Base-by-base conservation (phyloP, 2,329 filamentous ascomycete genomes). In the Colletotrichum caudatum region DNA sequence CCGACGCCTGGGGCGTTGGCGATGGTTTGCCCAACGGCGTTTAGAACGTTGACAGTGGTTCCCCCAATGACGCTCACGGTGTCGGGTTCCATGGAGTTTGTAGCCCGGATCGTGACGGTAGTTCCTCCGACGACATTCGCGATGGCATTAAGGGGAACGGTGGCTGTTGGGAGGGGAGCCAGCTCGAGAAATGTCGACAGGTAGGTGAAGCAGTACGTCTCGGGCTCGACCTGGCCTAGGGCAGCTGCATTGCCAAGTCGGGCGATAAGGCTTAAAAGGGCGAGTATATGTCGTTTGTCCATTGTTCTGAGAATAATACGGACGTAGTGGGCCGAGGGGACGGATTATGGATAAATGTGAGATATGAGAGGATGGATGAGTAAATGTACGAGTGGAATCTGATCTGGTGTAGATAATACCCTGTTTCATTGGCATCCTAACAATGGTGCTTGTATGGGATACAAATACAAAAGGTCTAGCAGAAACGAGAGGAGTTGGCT, bases 151-250 rank as follows among this genome's bases (percentile, higher is more conserved):
- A 37, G 20, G 4, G 39, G 14, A 35, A 16, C 14, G 23, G n/a
- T 20, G 1, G 18, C 20, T n/a, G 37, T 64, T 9, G 8, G 35
- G 7, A 37, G 33, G 54, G 50, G 20, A 33, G 18, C 23, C 16
- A 39, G 48, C 51, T 56, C 62, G 23, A 64, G 50, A 18, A 56
- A 64, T 2, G 62, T 64, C 23, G 51, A 64, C 7, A 64, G 3
- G 53, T 64, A 64, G 0, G 39, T 64, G 50, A 64, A 44, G 62
- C 62, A 64, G n/a, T 37, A 56, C 5, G 23, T 41, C 33, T 12
- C 53, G 14, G 51, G 8, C 5, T 46, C 23, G 9, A 11, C 26
- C 16, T 26, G 51, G n/a, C 6, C n/a, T 14, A 29, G 23, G 51
- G 26, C 51, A 33, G 26, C 14, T 11, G 5, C 51, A 53, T 53